Conservation (phyloP, 2,329 filamentous ascomycete genomes). For the Metarhizium guizhouense region DNA sequence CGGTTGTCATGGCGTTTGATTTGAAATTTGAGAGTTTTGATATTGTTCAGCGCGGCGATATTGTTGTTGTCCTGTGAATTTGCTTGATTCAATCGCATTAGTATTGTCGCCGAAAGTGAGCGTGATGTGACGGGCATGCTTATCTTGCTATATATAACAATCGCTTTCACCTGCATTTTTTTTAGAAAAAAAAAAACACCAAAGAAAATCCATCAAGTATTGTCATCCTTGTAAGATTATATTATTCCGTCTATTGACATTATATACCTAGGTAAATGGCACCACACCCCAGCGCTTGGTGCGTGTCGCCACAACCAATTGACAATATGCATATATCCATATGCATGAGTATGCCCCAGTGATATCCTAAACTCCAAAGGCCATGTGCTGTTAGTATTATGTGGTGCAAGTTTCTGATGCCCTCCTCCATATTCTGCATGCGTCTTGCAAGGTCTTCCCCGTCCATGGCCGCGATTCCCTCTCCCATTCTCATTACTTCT, state of each 20-base stretch:
- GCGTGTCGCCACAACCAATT: constrained; percentile 4
- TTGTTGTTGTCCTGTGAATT: background rate
- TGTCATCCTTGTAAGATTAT: background rate
- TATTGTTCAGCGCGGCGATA: background rate
- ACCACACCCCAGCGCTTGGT: constrained; percentile 13
- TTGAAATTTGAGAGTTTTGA: background rate
- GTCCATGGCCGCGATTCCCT: background rate
- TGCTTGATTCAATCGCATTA: background rate
- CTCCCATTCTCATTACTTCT: background rate
- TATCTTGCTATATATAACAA: background rate
- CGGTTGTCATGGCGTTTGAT: background rate
- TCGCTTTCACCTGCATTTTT: no score
- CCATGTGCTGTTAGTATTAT: background rate
- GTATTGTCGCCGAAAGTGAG: background rate
- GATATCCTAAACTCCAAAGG: background rate
- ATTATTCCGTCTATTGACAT: background rate
- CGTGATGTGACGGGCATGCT: background rate
- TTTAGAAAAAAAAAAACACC: no score
- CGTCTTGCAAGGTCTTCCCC: no score
- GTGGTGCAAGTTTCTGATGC: background rate
- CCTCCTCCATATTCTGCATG: background rate
- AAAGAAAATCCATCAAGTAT: background rate
- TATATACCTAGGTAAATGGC: background rate
- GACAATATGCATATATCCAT: background rate
- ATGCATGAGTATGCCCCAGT: background rate